Evolutionary conservation across 2,329 filamentous ascomycete species (phyloP).

Genomic region (Gliomastix tumulicola): DNA sequence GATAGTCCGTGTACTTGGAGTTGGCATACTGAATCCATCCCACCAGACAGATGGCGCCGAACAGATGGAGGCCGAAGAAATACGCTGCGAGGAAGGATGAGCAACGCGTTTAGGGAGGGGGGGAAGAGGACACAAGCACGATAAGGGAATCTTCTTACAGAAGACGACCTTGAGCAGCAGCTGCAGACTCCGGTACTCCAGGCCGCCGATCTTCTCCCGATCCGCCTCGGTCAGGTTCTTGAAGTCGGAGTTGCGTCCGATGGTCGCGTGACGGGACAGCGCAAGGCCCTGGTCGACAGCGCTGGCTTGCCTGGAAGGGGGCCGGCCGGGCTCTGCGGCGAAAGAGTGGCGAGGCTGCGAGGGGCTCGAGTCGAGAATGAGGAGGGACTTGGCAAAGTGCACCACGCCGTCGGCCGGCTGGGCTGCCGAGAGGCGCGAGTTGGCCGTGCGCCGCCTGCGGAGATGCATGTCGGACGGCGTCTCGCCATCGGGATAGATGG

Average conservation of each 20-base stretch:
- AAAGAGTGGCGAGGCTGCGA: too few species aligned
- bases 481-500: too few species aligned
- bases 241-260: constrained; percentile 90
- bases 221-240: constrained; percentile 83
- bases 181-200: constrained; percentile 90
- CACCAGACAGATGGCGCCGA: constrained; percentile 66
- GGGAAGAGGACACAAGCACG: too few species aligned
- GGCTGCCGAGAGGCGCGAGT: background rate
- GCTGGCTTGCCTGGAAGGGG: too few species aligned
- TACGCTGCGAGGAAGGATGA: constrained; percentile 69
- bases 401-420: background rate
- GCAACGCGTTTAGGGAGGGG: background rate
- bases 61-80: constrained; percentile 73
- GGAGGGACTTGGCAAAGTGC: background rate
- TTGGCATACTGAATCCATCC: constrained; percentile 66
- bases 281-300: too few species aligned
- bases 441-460: background rate
- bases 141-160: constrained; percentile 21
- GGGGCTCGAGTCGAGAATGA: too few species aligned
- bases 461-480: too few species aligned
- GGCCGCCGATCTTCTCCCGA: constrained; percentile 88
- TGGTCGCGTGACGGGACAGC: constrained; percentile 88
- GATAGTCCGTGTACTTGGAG: constrained; percentile 45
- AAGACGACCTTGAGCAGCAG: constrained; percentile 56
- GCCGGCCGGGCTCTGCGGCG: too few species aligned